phyloP scores from a whole-genome alignment of 768 basidiomycete genomes.

The Tricholoma saponaceum region DNA sequence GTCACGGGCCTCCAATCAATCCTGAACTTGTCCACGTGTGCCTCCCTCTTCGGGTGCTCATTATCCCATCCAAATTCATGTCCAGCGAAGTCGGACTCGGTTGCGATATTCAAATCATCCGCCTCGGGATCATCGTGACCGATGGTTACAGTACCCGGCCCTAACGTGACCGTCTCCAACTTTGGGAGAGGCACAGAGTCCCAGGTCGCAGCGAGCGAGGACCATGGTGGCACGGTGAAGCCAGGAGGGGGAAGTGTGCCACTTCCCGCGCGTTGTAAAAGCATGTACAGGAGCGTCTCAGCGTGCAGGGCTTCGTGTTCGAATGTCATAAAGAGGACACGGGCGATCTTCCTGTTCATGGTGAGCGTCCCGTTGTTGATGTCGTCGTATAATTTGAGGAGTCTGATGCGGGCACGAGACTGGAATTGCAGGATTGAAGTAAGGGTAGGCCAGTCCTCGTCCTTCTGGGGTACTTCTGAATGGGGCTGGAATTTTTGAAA shows the following conservation, averaged over 20 bases:
- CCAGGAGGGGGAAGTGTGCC: conserved; percentile 78
- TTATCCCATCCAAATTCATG: conserved; percentile 96
- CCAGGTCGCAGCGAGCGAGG: conserved; percentile 45
- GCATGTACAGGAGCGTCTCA: conserved; percentile 96
- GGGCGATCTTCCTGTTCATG: conserved; percentile 62
- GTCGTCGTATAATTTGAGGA: conserved; percentile 70
- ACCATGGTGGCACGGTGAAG: conserved; percentile 73
- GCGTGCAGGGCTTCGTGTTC: conserved; percentile 90
- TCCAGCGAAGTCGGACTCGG: conserved; percentile 33
- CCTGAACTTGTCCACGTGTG: conserved; percentile 64
- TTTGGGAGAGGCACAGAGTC: conserved; percentile 40
- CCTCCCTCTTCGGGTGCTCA: conserved; percentile 66
- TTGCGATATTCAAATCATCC: conserved; percentile 44
- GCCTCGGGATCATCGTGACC: conserved; percentile 84
- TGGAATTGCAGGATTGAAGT: conserved; percentile 72
- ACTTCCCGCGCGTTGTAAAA: conserved; percentile 73
- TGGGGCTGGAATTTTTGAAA: conserved; percentile 53
- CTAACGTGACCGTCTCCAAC: conserved; percentile 48
- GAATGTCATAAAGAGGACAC: conserved; percentile 86
- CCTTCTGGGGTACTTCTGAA: conserved; percentile 75
- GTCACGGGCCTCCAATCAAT: conserved; percentile 86
- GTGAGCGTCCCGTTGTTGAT: conserved; percentile 46
- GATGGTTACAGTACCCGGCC: conserved; percentile 53
- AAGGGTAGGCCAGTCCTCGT: conserved; percentile 86
- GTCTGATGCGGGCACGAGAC: conserved; percentile 67